Percentiles rank a stretch among this genome's conserved stretches.
Conservation (phyloP, 108 stramenopile species). For the Nitzschia palea region DNA sequence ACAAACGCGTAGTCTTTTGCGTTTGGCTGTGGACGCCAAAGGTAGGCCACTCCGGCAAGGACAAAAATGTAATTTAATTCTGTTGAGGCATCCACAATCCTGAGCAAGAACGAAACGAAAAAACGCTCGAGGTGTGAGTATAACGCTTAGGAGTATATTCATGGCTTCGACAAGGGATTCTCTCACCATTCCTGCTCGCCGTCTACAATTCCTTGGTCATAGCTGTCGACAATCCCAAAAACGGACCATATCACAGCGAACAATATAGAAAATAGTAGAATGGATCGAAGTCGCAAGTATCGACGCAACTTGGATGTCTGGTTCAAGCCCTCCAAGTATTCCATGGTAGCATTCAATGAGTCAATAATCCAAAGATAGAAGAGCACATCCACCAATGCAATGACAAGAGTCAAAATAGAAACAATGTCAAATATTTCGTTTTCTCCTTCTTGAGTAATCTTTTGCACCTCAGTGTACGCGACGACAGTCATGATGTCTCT, state of each 20-base stretch:
- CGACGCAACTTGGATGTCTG: constrained; percentile 71
- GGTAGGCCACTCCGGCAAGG: constrained; percentile 61
- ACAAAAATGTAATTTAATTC: constrained; percentile 82
- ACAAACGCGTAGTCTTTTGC: constrained; percentile 88
- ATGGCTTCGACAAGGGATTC: background rate
- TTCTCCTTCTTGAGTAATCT: constrained; percentile 59
- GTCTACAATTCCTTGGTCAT: constrained; percentile 64
- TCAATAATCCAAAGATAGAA: constrained; percentile 88
- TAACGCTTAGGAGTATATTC: background rate
- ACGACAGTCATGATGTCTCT: constrained; percentile 73
- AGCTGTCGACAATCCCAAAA: constrained; percentile 75
- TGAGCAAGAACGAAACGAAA: constrained; percentile 1
- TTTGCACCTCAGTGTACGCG: constrained; percentile 68
- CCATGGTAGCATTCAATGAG: constrained; percentile 77
- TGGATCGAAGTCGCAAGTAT: constrained; percentile 73
- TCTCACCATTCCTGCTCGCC: constrained; percentile 38
- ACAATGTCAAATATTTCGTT: constrained; percentile 73
- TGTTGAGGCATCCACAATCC: constrained; percentile 71
- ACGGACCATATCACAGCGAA: constrained; percentile 79
- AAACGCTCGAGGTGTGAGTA: background rate
- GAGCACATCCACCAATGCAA: constrained; percentile 64
- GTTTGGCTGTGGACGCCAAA: constrained; percentile 80
- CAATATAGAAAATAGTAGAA: constrained; percentile 78
- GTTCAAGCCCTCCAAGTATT: constrained; percentile 83
- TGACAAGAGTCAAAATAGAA: constrained; percentile 64